phyloP scores from a whole-genome alignment of 495 filamentous ascomycete genomes.

The Sordaria brevicollis region DNA sequence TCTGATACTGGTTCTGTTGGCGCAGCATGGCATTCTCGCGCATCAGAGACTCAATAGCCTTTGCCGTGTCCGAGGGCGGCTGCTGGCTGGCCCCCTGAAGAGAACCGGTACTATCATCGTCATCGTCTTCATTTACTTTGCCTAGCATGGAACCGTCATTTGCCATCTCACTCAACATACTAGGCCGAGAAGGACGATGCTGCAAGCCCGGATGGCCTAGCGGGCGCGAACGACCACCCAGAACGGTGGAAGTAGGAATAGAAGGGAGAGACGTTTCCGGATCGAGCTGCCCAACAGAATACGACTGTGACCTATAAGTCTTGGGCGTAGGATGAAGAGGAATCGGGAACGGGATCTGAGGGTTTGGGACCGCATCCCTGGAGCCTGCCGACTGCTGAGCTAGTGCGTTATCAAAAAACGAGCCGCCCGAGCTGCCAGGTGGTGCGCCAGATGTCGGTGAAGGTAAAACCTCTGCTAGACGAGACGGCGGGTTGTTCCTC shows the following conservation, averaged over 20 bases:
- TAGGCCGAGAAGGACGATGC: constrained; percentile 75
- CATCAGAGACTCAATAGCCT: constrained; percentile 62
- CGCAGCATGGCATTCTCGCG: constrained; percentile 64
- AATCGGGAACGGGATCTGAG: constrained; percentile 80
- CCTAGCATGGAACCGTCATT: constrained; percentile 60
- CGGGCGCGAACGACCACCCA: constrained; percentile 43
- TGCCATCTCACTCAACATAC: constrained; percentile 71
- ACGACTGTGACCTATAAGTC: constrained; percentile 90
- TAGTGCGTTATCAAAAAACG: constrained; percentile 36
- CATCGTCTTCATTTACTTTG: constrained; percentile 72
- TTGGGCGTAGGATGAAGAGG: constrained; percentile 86
- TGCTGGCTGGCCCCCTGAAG: constrained; percentile 33
- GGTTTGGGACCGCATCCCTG: constrained; percentile 33
- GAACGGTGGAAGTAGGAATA: constrained; percentile 29
- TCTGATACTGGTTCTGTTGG: constrained; percentile 53
- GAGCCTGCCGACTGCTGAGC: constrained; percentile 32
- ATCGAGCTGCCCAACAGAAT: constrained; percentile 88
- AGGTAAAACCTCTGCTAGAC: constrained; percentile 64
- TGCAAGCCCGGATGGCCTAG: constrained; percentile 54
- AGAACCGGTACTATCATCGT: constrained; percentile 56
- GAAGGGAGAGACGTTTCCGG: constrained; percentile 49
- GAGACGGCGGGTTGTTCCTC: constrained; percentile 63
- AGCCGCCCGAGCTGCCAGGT: constrained; percentile 30
- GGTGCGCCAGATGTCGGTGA: constrained; percentile 62
- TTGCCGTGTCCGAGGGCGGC: constrained; percentile 48